A percentile compares a stretch with the other conserved stretches of the same genome.
These are phyloP conservation scores for Trypanosoma cruzi DNA, from an alignment of 208 protist genomes.

Conservation along the genomic window DNA sequence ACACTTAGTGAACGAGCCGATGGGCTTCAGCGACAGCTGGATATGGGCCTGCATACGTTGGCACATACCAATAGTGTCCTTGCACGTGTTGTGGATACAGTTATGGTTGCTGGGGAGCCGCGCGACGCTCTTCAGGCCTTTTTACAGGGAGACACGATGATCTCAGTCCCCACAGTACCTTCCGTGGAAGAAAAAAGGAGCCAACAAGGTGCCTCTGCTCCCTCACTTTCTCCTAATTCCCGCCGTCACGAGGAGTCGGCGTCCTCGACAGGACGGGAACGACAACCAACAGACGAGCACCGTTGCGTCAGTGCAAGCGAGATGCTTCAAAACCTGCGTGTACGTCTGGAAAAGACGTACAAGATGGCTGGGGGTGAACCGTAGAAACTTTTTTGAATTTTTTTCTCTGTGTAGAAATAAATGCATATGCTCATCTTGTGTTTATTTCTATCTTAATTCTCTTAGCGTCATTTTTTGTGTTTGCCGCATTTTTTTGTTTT, in stretches of 20 bases:
- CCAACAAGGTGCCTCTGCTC: neutral
- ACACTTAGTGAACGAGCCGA: slow-evolving; percentile 19
- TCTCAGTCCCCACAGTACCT: neutral
- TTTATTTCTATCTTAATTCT: neutral
- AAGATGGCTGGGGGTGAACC: neutral
- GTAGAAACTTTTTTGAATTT: neutral
- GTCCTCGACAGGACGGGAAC: neutral
- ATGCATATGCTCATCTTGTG: neutral
- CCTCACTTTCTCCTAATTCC: neutral
- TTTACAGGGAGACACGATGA: slow-evolving; percentile 4
- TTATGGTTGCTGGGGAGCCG: slow-evolving; percentile 24
- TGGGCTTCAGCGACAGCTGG: slow-evolving; percentile 21
- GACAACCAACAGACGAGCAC: neutral
- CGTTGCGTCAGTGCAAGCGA: neutral
- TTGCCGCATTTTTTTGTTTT: too few relatives aligned
- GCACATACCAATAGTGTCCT: slow-evolving; percentile 35
- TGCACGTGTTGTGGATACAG: slow-evolving; percentile 26
- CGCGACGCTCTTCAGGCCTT: slow-evolving; percentile 13
- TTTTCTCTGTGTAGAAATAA: neutral
- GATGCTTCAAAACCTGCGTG: slow-evolving; percentile 19
- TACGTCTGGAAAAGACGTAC: slow-evolving; percentile 22
- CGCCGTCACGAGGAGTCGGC: neutral
- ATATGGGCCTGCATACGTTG: slow-evolving; percentile 32
- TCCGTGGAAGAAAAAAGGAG: neutral
- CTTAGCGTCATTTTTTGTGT: too few relatives aligned